phyloP scores from a whole-genome alignment of 192 early-diverging fungal genomes.

The Backusella psychrophila region DNA sequence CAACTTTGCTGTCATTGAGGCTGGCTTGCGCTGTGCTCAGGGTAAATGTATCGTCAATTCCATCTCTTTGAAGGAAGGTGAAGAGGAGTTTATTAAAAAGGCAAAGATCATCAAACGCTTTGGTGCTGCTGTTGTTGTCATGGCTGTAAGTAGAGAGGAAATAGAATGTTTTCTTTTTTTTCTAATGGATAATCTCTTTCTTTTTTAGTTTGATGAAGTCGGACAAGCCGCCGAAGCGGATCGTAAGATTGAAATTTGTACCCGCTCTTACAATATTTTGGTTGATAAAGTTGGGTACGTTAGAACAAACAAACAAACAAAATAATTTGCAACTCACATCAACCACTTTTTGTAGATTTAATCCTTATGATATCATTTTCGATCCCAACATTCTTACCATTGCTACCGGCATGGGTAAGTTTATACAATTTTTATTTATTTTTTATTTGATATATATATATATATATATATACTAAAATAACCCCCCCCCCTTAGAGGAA shows the following conservation, averaged over 20 bases:
- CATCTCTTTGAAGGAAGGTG: constrained; percentile 94
- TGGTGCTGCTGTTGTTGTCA: constrained; percentile 94
- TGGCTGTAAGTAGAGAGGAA: constrained; percentile 65
- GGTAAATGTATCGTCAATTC: constrained; percentile 99
- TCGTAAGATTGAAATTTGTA: constrained; percentile 89
- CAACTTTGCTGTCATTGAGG: constrained; percentile 96
- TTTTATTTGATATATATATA: no score
- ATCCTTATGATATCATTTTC: constrained; percentile 51
- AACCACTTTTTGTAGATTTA: constrained; percentile 16
- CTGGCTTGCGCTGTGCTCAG: constrained; percentile 93
- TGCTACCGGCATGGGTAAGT: constrained; percentile 79
- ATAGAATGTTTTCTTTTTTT: not conserved
- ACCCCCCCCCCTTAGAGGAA: constrained; percentile 57
- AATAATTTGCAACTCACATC: no score
- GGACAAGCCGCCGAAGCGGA: constrained; percentile 86
- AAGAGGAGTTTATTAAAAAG: constrained; percentile 89
- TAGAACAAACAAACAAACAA: not conserved
- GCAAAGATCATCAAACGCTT: constrained; percentile 85
- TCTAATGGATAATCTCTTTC: not conserved
- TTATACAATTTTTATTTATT: no score
- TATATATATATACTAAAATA: not conserved
- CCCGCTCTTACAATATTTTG: constrained; percentile 86
- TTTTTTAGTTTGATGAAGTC: constrained; percentile 78
- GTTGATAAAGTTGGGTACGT: constrained; percentile 70
- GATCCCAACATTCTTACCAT: constrained; percentile 97